Percentiles rank a stretch among this genome's conserved stretches.
Evolutionary conservation across 1,284 basidiomycete species (phyloP).

Genomic region (Polyporus tsugae): DNA sequence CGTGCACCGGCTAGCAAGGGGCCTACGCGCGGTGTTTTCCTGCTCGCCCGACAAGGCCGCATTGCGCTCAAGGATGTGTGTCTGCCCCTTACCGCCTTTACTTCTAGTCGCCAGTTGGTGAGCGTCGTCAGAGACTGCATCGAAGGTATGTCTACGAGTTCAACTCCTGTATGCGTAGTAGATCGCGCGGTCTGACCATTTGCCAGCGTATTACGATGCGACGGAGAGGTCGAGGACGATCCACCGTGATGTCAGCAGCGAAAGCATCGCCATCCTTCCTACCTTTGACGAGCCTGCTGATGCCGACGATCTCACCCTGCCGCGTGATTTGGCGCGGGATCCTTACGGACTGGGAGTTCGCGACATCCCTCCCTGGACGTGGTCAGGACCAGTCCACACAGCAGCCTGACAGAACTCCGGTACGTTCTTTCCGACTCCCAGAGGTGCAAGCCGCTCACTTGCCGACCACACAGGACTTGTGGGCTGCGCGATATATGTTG

Average conservation of each 20-base stretch:
- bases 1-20: too few relatives aligned
- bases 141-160: constrained; percentile 3
- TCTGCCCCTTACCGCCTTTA: not conserved
- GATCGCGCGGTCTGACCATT: too few relatives aligned
- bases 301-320: not conserved
- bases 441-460: not conserved
- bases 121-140: not conserved
- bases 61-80: not conserved
- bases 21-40: too few relatives aligned
- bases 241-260: constrained; percentile 12
- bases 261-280: not conserved
- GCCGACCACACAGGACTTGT: not conserved
- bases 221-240: not conserved
- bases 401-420: not conserved
- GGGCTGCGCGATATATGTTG: not conserved
- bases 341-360: constrained; percentile 2
- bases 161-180: too few relatives aligned
- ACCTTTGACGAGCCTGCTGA: not conserved
- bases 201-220: constrained; percentile 11
- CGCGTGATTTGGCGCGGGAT: constrained; percentile 4
- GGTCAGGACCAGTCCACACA: not conserved
- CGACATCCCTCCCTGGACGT: not conserved
- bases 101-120: constrained; percentile 2
- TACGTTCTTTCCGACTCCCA: not conserved
- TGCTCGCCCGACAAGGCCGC: not conserved